Base-by-base conservation (phyloP, 768 basidiomycete genomes). In the Boletus sp. region DNA sequence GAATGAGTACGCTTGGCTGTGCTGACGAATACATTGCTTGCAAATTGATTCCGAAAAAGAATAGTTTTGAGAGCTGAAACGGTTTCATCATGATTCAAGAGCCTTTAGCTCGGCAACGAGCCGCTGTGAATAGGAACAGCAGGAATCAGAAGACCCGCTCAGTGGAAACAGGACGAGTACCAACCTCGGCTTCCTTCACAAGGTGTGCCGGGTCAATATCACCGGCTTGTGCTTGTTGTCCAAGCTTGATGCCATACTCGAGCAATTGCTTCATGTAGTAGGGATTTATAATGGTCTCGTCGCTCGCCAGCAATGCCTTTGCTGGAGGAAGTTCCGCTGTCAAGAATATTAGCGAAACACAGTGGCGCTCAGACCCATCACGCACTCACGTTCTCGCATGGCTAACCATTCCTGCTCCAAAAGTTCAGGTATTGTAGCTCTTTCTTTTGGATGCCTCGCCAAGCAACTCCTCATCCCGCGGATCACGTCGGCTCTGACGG, bases 341-440 rank as follows among this genome's bases (percentile, higher is more conserved):
- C 39, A 33, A 38, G 34, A 34, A 41, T 5, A 37, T 61, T 2
- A 62, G 44, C 11, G 7, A 37, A 54, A 47, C 29, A 23, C 4
- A 1, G 11, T 3, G 2, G 15, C 21, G 11, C 21, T 13, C 45
- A 37, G 23, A 47, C 14, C 10, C 10, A 45, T 32, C n/a, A 17
- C 30, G 10, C 34, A 53, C 69, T 63, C 46, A 70, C 69, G 67
- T 57, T 72, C 63, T 39, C 70, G 78, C 79, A 83, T 80, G 11
- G 79, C 77, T 50, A 94, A 66, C 87, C 94, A 96, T 52, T 83
- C 83, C 63, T 94, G 84, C 46, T 83, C 81, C 62, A 98, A 68
- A 64, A 99, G 72, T 64, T 94, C 84, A 2, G 92, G 91, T 57
- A 98, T 98, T 6, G 90, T 87, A 60, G 87, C 83, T 27, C 96